These are phyloP conservation scores for Chrysoporthe cubensis DNA, from an alignment of 2,329 filamentous ascomycete species.

Conservation along the genomic window DNA sequence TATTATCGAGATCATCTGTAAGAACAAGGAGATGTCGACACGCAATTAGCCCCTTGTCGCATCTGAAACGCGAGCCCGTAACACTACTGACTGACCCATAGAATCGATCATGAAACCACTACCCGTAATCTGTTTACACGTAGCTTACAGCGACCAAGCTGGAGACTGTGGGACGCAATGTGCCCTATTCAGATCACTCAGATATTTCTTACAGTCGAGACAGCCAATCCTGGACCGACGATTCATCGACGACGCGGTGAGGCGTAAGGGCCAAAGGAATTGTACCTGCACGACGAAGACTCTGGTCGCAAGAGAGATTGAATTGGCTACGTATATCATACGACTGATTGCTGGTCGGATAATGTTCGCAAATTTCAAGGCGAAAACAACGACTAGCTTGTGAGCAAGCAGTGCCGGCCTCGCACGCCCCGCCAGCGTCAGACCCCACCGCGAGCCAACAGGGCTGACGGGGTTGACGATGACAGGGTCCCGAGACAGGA, in stretches of 20 bases:
- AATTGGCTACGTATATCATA: background rate
- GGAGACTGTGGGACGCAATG: background rate
- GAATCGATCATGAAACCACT: background rate
- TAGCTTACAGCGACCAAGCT: background rate
- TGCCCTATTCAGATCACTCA: background rate
- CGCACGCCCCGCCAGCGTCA: background rate
- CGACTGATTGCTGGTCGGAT: background rate
- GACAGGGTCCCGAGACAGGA: background rate
- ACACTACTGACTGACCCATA: background rate
- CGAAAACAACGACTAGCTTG: background rate
- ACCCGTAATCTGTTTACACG: background rate
- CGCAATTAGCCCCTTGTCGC: background rate
- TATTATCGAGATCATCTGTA: background rate
- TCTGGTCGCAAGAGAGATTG: background rate
- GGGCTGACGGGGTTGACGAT: background rate
- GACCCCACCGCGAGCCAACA: background rate
- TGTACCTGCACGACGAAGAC: background rate
- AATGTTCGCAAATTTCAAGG: background rate
- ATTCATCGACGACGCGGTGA: slow-evolving; percentile 15
- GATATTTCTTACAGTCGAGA: slow-evolving; percentile 13
- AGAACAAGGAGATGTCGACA: background rate
- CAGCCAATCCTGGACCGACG: slow-evolving; percentile 22
- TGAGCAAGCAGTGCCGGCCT: background rate
- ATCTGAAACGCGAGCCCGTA: background rate
- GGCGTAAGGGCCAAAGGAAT: background rate